Conservation (phyloP, 1,284 basidiomycete genomes). For the Mycena sp. region DNA sequence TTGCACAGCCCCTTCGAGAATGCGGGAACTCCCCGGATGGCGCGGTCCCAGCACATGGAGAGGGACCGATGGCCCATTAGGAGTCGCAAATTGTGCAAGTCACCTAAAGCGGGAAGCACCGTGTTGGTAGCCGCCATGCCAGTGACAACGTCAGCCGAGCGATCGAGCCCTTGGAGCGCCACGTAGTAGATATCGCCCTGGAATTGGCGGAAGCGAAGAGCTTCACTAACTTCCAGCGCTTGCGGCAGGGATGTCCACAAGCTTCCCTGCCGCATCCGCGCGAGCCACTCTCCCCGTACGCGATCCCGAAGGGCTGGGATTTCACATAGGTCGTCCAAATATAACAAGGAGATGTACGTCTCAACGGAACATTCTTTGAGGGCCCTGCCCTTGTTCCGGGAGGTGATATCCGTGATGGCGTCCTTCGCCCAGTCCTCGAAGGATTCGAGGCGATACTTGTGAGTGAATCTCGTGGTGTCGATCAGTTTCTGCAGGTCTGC, state of each 20-base stretch:
- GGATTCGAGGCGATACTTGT: constrained; percentile 8
- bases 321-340: too few relatives aligned
- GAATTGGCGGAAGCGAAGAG: neutral
- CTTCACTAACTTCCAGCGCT: neutral
- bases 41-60: neutral
- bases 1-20: neutral
- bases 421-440: constrained; percentile 7
- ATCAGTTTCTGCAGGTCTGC: neutral
- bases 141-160: neutral
- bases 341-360: neutral
- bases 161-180: neutral
- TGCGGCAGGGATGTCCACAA: neutral
- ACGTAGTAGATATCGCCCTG: constrained; percentile 1
- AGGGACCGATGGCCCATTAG: neutral
- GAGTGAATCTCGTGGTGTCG: neutral
- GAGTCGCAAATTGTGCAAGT: neutral
- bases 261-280: neutral
- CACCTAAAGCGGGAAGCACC: neutral
- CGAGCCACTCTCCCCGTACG: neutral
- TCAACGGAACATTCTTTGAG: neutral
- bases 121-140: neutral
- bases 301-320: too few relatives aligned
- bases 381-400: too few relatives aligned
- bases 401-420: neutral
- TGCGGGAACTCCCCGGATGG: neutral